Evolutionary conservation across 2,329 filamentous ascomycete species (phyloP).

Genomic region (Microsporum canis): DNA sequence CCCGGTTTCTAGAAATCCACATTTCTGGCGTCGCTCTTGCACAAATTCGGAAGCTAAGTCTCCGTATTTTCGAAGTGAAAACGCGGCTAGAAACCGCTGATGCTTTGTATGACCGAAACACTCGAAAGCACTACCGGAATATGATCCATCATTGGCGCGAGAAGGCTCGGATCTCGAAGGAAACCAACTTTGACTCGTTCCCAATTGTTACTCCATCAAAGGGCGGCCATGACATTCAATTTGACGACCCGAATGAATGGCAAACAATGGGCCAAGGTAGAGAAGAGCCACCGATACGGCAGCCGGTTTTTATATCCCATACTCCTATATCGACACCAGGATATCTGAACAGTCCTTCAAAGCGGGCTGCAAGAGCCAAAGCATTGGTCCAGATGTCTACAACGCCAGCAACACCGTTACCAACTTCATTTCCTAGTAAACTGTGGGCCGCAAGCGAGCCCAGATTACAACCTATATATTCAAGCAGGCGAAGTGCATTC

Average conservation of each 20-base stretch:
- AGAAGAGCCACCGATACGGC: conserved; percentile 1
- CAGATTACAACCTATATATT: conserved; percentile 5
- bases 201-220: conserved; percentile 7
- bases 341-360: conserved; percentile 37
- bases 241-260: conserved; percentile 20
- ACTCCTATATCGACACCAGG: conserved; percentile 32
- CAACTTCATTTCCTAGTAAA: conserved; percentile 35
- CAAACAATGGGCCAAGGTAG: conserved; percentile 28
- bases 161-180: conserved; percentile 27
- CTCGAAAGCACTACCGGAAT: conserved; percentile 43
- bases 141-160: conserved; percentile 47
- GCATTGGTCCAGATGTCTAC: conserved; percentile 33
- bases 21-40: conserved; percentile 37
- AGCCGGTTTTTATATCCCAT: conserved; percentile 24
- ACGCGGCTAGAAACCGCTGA: conserved; percentile 42
- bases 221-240: neutral
- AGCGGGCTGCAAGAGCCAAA: conserved; percentile 34
- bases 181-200: conserved; percentile 21
- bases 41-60: conserved; percentile 46
- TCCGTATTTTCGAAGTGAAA: conserved; percentile 45
- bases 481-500: conserved; percentile 8
- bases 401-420: conserved; percentile 35
- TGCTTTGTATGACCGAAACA: conserved; percentile 42
- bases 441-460: conserved; percentile 19
- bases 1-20: conserved; percentile 36